Evolutionary conservation across 306 rosid species (phyloP).

Genomic region (Fragaria iinumae): DNA sequence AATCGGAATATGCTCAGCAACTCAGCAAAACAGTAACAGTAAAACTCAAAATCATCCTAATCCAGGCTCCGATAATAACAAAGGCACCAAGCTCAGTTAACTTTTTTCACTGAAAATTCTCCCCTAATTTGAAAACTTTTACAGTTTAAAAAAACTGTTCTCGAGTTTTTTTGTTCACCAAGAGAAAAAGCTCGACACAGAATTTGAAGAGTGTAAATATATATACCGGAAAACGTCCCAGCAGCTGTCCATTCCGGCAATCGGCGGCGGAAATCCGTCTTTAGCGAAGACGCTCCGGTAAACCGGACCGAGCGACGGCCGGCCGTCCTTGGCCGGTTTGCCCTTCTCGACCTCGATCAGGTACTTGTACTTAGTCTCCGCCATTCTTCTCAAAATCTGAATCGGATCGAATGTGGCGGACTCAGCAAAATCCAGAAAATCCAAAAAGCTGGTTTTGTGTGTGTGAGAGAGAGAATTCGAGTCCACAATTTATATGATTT

Average conservation of each 20-base stretch:
- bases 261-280: conserved; percentile 73
- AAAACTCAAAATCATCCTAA: background rate
- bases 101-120: background rate
- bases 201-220: background rate
- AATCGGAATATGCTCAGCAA: background rate
- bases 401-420: background rate
- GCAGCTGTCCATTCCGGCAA: conserved; percentile 65
- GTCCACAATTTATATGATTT: background rate
- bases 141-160: background rate
- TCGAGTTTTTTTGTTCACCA: too few species aligned
- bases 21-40: background rate
- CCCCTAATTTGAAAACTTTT: background rate
- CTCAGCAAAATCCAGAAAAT: background rate
- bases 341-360: conserved; percentile 69
- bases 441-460: background rate
- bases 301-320: conserved; percentile 70
- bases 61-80: conserved; percentile 1
- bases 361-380: conserved; percentile 40
- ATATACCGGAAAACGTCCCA: conserved; percentile 88
- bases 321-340: conserved; percentile 47
- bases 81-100: background rate
- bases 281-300: conserved; percentile 82
- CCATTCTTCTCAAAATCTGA: conserved; percentile 33
- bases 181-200: background rate
- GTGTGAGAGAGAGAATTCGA: background rate